Conservation (phyloP, 306 rosid species). For the Trifolium pratense region DNA sequence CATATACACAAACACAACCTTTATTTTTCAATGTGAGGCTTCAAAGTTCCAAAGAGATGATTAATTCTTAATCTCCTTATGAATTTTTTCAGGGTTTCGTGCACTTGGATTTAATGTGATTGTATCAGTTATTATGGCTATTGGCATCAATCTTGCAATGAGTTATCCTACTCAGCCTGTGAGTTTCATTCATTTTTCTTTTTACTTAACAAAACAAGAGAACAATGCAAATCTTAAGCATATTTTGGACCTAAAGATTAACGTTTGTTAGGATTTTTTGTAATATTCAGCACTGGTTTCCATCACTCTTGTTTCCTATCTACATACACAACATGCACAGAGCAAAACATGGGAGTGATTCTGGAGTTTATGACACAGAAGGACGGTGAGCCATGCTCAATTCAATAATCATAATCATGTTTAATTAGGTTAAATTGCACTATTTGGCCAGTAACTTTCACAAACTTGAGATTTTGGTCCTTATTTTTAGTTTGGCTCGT, state of each 20-base stretch:
- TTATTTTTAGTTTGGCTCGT: no score
- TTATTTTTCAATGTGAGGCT: not conserved
- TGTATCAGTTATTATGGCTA: constrained; percentile 54
- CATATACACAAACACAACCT: not conserved
- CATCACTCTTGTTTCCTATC: constrained; percentile 80
- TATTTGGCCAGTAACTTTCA: no score
- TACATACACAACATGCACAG: constrained; percentile 72
- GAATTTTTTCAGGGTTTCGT: constrained; percentile 61
- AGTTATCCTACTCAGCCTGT: constrained; percentile 83
- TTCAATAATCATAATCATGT: not conserved
- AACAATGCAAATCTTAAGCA: no score
- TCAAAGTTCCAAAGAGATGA: constrained; percentile 7
- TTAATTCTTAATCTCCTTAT: not conserved
- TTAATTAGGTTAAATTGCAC: no score
- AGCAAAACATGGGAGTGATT: constrained; percentile 85
- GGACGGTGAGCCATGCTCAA: constrained; percentile 60
- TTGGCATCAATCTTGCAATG: constrained; percentile 50
- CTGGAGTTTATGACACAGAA: constrained; percentile 81
- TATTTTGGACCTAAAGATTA: no score
- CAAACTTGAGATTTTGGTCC: no score
- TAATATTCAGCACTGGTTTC: constrained; percentile 65
- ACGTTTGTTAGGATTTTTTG: not conserved
- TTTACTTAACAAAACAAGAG: no score
- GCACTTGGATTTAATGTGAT: constrained; percentile 72
- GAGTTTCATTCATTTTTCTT: constrained; percentile 41